These are phyloP conservation scores for Nigrospora oryzae DNA, from an alignment of 2,329 filamentous ascomycete genomes.

Conservation along the genomic window DNA sequence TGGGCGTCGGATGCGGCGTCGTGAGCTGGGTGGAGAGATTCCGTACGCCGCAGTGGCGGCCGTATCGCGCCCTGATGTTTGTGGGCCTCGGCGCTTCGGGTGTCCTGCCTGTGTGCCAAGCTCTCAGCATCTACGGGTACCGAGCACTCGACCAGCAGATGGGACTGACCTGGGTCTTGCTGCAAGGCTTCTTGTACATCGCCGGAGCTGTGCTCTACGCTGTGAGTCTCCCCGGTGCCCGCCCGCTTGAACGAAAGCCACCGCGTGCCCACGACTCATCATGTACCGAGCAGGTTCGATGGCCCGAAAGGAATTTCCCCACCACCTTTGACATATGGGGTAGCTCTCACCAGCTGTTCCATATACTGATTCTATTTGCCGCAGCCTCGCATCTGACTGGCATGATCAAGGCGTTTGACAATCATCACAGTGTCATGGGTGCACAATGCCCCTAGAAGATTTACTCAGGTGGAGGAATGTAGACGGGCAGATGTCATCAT, in stretches of 20 bases:
- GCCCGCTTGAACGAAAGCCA: background rate
- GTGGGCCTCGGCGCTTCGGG: slow-evolving; percentile 78
- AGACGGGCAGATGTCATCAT: too few relatives aligned
- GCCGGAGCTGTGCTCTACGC: slow-evolving; percentile 81
- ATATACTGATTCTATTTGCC: slow-evolving; percentile 78
- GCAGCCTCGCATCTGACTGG: slow-evolving; percentile 75
- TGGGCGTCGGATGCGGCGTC: slow-evolving; percentile 67
- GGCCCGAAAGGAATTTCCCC: slow-evolving; percentile 74
- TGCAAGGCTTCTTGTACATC: slow-evolving; percentile 80
- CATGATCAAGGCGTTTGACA: slow-evolving; percentile 77
- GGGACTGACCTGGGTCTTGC: slow-evolving; percentile 69
- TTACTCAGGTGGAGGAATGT: background rate
- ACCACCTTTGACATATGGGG: slow-evolving; percentile 85
- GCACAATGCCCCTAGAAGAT: slow-evolving; percentile 32
- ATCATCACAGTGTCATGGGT: slow-evolving; percentile 58
- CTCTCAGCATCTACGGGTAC: slow-evolving; percentile 58
- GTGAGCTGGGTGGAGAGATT: slow-evolving; percentile 79
- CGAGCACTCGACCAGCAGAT: slow-evolving; percentile 61
- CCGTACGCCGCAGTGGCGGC: slow-evolving; percentile 73
- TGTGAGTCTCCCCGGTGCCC: slow-evolving; percentile 34
- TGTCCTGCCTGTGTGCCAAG: slow-evolving; percentile 75
- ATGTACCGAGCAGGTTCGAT: slow-evolving; percentile 45
- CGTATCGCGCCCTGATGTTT: slow-evolving; percentile 84
- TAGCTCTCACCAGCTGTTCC: slow-evolving; percentile 93
- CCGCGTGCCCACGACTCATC: background rate